phyloP scores from a whole-genome alignment of 176 grass and related monocot species.

The Secale cereale region DNA sequence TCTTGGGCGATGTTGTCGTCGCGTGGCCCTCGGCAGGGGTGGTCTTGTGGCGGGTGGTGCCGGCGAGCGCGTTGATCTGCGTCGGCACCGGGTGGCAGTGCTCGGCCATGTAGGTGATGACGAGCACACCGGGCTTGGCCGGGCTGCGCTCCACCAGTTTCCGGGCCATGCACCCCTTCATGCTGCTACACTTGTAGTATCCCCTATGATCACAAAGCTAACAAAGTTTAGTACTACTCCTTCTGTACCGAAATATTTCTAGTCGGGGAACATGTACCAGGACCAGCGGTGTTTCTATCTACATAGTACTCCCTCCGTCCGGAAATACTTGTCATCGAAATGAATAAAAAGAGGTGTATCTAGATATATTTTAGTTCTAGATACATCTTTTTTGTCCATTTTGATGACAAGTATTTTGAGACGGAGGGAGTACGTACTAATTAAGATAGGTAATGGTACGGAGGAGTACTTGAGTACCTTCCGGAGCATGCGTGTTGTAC shows the following conservation, averaged over 20 bases:
- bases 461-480: not conserved
- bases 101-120: constrained; percentile 89
- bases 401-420: no score
- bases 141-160: constrained; percentile 93
- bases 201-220: constrained; percentile 42
- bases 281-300: no score
- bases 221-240: not conserved
- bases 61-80: constrained; percentile 86
- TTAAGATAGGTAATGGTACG: not conserved
- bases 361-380: no score
- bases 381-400: no score
- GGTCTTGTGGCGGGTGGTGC: constrained; percentile 71
- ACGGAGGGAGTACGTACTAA: no score
- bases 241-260: no score
- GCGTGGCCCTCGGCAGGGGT: not conserved
- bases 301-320: no score
- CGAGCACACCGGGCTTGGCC: constrained; percentile 58
- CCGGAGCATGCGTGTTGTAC: not conserved
- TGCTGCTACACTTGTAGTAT: constrained; percentile 96
- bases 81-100: constrained; percentile 88
- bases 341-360: no score
- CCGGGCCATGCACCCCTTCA: constrained; percentile 84
- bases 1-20: constrained; percentile 15
- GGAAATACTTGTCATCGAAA: no score
- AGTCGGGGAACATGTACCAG: no score